Conservation (phyloP, 2,329 filamentous ascomycete species). For the Thermomyces lanuginosus region DNA sequence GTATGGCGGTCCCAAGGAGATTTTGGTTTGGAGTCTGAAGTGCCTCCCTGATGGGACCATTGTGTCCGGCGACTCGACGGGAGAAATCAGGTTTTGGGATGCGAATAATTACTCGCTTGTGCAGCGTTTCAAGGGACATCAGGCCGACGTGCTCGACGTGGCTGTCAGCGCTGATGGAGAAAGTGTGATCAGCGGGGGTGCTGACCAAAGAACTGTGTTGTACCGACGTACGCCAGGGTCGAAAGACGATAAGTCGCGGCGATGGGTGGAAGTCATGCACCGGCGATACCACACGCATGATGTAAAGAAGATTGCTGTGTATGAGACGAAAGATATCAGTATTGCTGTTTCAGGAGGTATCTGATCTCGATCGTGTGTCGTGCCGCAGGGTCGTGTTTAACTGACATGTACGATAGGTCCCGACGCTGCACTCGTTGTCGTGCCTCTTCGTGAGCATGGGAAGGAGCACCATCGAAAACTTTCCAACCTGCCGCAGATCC, state of each 20-base stretch:
- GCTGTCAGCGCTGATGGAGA: conserved; percentile 64
- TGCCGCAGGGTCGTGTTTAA: too few species aligned
- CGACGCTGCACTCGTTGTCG: conserved; percentile 66
- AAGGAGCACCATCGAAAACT: conserved; percentile 69
- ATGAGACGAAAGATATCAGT: conserved; percentile 68
- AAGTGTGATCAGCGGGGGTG: conserved; percentile 74
- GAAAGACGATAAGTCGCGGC: conserved; percentile 38
- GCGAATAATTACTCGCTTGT: conserved; percentile 77
- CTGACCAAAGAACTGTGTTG: conserved; percentile 73
- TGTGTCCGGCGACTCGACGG: conserved; percentile 85
- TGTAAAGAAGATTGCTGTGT: conserved; percentile 84
- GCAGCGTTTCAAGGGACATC: conserved; percentile 73
- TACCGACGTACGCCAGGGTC: conserved; percentile 47
- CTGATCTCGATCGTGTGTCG: conserved; percentile 10
- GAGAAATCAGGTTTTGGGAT: conserved; percentile 86
- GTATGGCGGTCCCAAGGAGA: conserved; percentile 60
- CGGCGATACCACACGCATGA: conserved; percentile 82
- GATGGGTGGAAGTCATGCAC: conserved; percentile 78
- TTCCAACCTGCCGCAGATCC: conserved; percentile 65
- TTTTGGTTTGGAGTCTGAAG: conserved; percentile 87
- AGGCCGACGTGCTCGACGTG: conserved; percentile 81
- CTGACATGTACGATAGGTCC: conserved; percentile 41
- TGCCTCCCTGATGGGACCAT: conserved; percentile 76
- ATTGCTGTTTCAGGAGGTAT: conserved; percentile 81
- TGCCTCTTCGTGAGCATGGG: conserved; percentile 61